phyloP scores from a whole-genome alignment of 306 rosid species.

The Oxytropis ochrocephala region DNA sequence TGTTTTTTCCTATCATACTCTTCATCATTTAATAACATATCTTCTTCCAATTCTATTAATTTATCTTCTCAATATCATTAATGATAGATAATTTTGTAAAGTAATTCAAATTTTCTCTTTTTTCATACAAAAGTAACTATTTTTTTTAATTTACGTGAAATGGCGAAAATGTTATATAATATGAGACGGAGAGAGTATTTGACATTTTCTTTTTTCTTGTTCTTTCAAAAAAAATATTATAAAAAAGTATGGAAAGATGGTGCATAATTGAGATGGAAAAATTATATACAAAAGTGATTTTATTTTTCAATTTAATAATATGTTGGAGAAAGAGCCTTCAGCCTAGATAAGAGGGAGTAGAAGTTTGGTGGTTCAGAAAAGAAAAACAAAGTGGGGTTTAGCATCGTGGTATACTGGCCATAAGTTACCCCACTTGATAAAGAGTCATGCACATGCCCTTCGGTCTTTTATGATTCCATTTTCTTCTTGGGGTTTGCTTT shows the following conservation, averaged over 20 bases:
- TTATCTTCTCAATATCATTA: no score
- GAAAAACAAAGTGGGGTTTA: constrained; percentile 40
- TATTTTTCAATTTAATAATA: background rate
- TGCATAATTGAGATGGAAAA: constrained; percentile 6
- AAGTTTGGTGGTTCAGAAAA: constrained; percentile 25
- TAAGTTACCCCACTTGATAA: constrained; percentile 56
- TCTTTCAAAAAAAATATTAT: background rate
- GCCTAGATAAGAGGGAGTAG: constrained; percentile 19
- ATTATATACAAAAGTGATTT: background rate
- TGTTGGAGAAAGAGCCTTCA: background rate
- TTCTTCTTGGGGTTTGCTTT: constrained; percentile 1
- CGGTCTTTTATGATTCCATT: constrained; percentile 24
- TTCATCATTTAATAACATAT: no score
- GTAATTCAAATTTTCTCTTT: no score
- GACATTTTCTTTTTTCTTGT: background rate
- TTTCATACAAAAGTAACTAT: no score
- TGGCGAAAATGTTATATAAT: no score
- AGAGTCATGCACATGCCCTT: constrained; percentile 56
- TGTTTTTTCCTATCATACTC: no score
- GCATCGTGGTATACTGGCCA: constrained; percentile 46
- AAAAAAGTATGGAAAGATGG: constrained; percentile 19
- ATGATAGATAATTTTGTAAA: no score
- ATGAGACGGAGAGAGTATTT: no score
- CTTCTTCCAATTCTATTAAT: no score
- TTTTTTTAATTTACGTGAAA: no score